phyloP scores from a whole-genome alignment of 1,284 basidiomycete species.

The Irpex sp. region DNA sequence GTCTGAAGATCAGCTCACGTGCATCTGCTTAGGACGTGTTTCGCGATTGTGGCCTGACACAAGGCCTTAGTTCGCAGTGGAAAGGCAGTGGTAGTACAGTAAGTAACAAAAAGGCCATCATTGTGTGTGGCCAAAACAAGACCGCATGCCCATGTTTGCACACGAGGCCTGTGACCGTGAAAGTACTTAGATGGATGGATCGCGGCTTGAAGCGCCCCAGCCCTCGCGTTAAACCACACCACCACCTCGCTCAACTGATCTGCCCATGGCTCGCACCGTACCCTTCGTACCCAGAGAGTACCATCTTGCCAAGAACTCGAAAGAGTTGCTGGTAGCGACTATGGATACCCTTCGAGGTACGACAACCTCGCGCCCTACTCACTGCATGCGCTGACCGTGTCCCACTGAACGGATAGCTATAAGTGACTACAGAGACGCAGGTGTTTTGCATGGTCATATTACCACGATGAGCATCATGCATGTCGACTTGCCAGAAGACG shows the following conservation, averaged over 20 bases:
- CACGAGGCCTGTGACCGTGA: neutral
- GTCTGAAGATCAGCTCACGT: neutral
- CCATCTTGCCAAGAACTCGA: neutral
- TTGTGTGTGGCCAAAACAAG: neutral
- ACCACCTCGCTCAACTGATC: neutral
- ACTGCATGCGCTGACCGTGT: neutral
- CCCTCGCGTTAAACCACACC: neutral
- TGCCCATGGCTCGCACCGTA: neutral
- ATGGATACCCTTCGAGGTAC: conserved; percentile 4
- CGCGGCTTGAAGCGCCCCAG: neutral
- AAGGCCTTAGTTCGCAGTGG: no score
- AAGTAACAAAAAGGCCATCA: neutral
- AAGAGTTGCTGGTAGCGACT: conserved; percentile 1
- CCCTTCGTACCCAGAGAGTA: neutral
- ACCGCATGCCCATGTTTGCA: neutral
- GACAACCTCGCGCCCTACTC: neutral
- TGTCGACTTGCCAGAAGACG: neutral
- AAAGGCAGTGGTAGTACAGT: neutral
- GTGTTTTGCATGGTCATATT: conserved; percentile 8
- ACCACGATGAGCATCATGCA: conserved; percentile 8
- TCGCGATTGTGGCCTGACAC: neutral
- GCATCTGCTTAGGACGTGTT: neutral
- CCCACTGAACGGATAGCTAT: neutral
- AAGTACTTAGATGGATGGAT: neutral
- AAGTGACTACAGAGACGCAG: neutral